Percentiles rank a stretch among this genome's conserved stretches.
phyloP scores from a whole-genome alignment of 2,329 filamentous ascomycete species.

The Epicoccum sorghinum region DNA sequence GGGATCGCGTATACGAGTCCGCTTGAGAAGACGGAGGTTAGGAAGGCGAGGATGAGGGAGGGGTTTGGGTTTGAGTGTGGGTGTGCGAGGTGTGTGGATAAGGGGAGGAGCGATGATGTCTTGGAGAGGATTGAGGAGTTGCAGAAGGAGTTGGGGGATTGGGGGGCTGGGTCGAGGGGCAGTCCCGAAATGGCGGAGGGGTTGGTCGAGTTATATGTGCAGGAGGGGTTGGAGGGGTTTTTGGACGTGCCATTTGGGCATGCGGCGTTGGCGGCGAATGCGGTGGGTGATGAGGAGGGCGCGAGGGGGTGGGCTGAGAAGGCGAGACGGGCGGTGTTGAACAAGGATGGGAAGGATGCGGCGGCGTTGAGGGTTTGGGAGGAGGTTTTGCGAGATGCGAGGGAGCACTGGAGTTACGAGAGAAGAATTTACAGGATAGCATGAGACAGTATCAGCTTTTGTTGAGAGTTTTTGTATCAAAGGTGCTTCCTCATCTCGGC shows the following conservation, averaged over 20 bases:
- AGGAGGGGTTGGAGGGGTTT: constrained; percentile 49
- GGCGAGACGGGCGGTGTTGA: constrained; percentile 42
- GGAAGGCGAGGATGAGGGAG: constrained; percentile 39
- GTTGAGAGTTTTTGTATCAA: too few relatives aligned
- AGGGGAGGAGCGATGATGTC: neutral
- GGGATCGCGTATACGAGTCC: constrained; percentile 52
- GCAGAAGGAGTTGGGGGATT: too few relatives aligned
- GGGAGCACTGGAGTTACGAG: constrained; percentile 42
- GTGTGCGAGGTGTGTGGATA: constrained; percentile 45
- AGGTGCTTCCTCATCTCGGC: too few relatives aligned
- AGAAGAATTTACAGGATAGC: neutral
- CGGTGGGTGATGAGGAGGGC: constrained; percentile 30
- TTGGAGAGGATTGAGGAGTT: constrained; percentile 36
- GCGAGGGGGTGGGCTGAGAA: constrained; percentile 44
- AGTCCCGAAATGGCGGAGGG: constrained; percentile 39
- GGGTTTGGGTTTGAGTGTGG: constrained; percentile 52
- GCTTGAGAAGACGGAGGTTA: constrained; percentile 34
- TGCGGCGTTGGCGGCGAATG: constrained; percentile 49
- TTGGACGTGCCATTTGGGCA: constrained; percentile 49
- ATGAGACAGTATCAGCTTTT: too few relatives aligned
- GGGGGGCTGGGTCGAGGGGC: constrained; percentile 27
- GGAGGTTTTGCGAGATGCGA: constrained; percentile 35
- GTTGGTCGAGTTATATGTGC: constrained; percentile 43
- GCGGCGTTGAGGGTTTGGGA: constrained; percentile 43
- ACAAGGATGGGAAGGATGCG: constrained; percentile 47